phyloP scores from a whole-genome alignment of 2,329 filamentous ascomycete genomes.

The Zymoseptoria pseudotritici region DNA sequence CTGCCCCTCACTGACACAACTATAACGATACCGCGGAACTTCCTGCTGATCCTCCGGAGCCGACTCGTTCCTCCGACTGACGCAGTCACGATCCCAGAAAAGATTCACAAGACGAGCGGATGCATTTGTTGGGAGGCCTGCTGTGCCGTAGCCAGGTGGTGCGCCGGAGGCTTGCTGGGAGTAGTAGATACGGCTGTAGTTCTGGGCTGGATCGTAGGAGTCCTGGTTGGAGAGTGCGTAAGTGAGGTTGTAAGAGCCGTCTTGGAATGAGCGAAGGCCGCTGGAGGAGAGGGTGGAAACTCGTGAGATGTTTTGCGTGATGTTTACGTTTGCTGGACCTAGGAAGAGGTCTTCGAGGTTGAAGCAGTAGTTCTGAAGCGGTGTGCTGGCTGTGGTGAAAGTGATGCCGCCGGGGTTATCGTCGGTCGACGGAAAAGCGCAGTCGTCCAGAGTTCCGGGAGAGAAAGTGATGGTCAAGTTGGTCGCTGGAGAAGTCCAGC shows the following conservation, averaged over 20 bases:
- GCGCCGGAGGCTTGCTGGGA: background rate
- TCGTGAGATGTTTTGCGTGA: background rate
- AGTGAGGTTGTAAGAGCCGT: background rate
- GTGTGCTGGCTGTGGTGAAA: constrained; percentile 1
- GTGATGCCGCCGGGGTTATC: background rate
- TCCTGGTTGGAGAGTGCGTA: background rate
- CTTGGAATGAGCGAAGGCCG: background rate
- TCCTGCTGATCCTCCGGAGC: background rate
- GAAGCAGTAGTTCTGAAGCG: background rate
- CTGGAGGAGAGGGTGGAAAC: background rate
- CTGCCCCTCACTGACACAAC: background rate
- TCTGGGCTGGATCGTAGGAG: background rate
- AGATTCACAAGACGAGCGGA: background rate
- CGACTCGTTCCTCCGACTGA: background rate
- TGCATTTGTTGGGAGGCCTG: background rate
- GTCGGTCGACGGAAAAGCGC: background rate
- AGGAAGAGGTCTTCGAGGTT: background rate
- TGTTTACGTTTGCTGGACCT: background rate
- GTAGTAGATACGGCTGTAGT: background rate
- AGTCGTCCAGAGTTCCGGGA: background rate
- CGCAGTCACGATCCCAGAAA: background rate
- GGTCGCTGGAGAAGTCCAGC: background rate
- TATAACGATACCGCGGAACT: background rate
- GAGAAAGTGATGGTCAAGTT: background rate
- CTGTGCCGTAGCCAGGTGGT: too few relatives aligned